Base-by-base conservation (phyloP, 1,284 basidiomycete species). In the Coriolopsis trogii region DNA sequence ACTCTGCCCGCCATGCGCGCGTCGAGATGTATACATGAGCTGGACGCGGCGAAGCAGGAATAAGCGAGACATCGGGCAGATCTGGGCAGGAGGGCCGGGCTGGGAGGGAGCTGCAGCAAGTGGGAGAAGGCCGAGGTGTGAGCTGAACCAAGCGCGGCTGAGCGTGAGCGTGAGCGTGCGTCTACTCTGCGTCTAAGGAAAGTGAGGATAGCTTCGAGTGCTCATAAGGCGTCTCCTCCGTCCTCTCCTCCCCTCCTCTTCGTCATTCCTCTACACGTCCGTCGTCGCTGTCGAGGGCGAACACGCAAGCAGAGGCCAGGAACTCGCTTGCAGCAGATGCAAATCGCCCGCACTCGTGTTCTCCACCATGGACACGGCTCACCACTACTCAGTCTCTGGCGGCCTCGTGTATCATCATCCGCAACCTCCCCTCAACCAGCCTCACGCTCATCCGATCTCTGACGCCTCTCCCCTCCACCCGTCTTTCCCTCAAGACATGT, bases 401-500 rank as follows among this genome's bases (percentile, higher is more conserved):
- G 56, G 59, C 63, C 64, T 66, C 64, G 63, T 64, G 61, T 63
- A 62, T 60, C 63, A 62, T n/a, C n/a, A n/a, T 38, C 56, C 55
- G 46, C 61, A 52, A 39, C 43, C 56, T n/a, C 38, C 48, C 51
- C 51, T 54, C 51, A 53, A 45, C 42, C 56, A 53, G 28, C 48
- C 51, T 36, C 56, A 51, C 44, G 58, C 56, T 37, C 49, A 58
- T 36, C 39, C 55, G 47, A 51, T 56, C 47, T 49, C 51, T 55
- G 56, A 59, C 52, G 40, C 59, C 46, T 42, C 51, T 46, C 39
- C 56, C 49, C 49, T 53, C 43, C 42, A 44, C 26, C 54, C 44
- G 39, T 38, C 47, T 26, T 54, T 39, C 36, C 49, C 56, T 31
- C 61, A 56, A 50, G 41, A 58, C 50, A 63, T 63, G 61, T 34